Conservation (phyloP, 2,329 filamentous ascomycete genomes). For the Pseudogymnoascus sp. region DNA sequence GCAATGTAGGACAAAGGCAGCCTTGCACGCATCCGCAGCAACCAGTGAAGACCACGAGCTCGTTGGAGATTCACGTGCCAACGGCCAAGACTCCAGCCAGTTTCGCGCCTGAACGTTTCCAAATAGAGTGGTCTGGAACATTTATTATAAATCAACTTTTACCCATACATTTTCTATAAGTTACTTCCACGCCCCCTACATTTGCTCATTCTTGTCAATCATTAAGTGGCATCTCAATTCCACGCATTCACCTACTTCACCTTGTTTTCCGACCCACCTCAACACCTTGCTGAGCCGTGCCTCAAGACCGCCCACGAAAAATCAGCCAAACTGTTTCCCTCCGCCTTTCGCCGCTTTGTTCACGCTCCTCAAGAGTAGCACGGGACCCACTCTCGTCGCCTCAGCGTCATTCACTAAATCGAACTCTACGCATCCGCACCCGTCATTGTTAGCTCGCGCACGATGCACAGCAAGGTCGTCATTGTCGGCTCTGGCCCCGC, state of each 20-base stretch:
- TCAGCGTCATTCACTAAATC: conserved; percentile 21
- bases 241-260: background rate
- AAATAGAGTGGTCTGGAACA: background rate
- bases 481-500: conserved; percentile 93
- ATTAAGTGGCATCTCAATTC: background rate
- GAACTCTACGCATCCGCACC: conserved; percentile 35
- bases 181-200: background rate
- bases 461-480: conserved; percentile 90
- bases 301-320: background rate
- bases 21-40: too few species aligned
- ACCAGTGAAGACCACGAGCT: too few species aligned
- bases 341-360: conserved; percentile 62
- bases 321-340: conserved; percentile 85
- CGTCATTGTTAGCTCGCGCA: conserved; percentile 34
- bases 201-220: conserved; percentile 1
- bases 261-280: background rate
- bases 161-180: conserved; percentile 9
- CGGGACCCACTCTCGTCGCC: conserved; percentile 11
- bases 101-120: background rate
- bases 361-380: conserved; percentile 23
- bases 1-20: too few species aligned
- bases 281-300: background rate
- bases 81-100: conserved; percentile 4
- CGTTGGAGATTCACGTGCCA: too few species aligned
- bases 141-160: conserved; percentile 7